These are phyloP conservation scores for Schizochytrium sp. DNA, from an alignment of 108 stramenopile species.

Conservation along the genomic window DNA sequence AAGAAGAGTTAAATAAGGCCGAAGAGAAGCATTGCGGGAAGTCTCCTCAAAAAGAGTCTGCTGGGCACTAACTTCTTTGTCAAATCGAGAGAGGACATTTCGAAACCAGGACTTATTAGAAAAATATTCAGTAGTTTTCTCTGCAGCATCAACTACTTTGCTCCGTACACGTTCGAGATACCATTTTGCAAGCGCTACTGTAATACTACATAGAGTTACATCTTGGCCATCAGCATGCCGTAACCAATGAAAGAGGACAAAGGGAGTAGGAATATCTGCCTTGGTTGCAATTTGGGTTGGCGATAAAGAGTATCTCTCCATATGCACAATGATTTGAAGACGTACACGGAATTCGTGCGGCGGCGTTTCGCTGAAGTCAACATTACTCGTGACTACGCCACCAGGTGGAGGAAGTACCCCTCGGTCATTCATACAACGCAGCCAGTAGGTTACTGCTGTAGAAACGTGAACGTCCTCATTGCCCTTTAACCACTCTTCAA, in stretches of 20 bases:
- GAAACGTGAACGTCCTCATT: neutral
- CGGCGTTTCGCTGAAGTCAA: neutral
- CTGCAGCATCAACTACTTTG: neutral
- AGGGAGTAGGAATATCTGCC: neutral
- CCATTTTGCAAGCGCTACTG: neutral
- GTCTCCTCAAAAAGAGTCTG: neutral
- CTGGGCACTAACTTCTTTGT: neutral
- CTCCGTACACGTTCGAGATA: neutral
- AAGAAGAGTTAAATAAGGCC: too few species aligned
- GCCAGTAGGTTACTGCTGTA: neutral
- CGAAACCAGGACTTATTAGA: conserved; percentile 25
- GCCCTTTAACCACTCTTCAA: neutral
- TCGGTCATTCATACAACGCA: neutral
- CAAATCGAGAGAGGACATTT: neutral
- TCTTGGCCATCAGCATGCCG: neutral
- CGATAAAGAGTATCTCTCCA: neutral
- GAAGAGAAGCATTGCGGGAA: too few species aligned
- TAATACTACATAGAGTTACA: neutral
- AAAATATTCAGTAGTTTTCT: neutral
- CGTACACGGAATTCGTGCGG: neutral
- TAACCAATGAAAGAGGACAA: conserved; percentile 2
- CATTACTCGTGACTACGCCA: neutral
- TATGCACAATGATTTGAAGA: neutral
- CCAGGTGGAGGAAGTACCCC: neutral
- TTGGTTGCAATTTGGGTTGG: neutral